Base-by-base conservation (phyloP, 805 yeast genomes). In the Ogataea trehaloabstinens region DNA sequence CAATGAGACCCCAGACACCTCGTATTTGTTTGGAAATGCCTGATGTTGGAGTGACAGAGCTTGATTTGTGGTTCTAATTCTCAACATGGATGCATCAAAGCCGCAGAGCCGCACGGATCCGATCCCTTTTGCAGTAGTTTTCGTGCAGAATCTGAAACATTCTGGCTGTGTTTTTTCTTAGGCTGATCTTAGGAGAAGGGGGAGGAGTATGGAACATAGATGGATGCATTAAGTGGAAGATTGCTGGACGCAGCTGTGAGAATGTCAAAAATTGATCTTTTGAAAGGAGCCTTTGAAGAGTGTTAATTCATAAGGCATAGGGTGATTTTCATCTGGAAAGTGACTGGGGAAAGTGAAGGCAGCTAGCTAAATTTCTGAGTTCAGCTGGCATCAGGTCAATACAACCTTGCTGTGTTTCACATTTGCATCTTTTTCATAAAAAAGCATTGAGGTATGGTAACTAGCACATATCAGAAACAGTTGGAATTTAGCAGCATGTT, bases 21-120 rank as follows among this genome's bases (percentile, higher is more conserved):
- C 25, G 15, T 6, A 22, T 45, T 1, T 40, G 43, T 18, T 28
- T 45, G 6, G 45, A 43, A 1, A 37, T 30, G n/a, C 38, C 32
- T 2, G 63, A 60, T 35, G 35, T 53, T 17, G 57, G 64, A n/a
- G 54, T 60, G 12, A 22, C 36, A 16, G 66, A 60, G 40, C 32
- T 60, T 16, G 66, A 60, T 41, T 22, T 60, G 17, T 58, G 62
- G 61, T 33, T 60, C 18, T 60, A 35, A 40, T 8, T 13, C 30
- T 15, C 15, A 22, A 22, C 25, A 8, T 12, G 8, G 11, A 22
- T 22, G 12, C 25, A 22, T 22, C 25, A 8, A 12, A 22, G 25
- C 25, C 25, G 25, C 25, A 22, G 11, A 22, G n/a, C n/a, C n/a
- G n/a, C n/a, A n/a, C n/a, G n/a, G n/a, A n/a, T n/a, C n/a, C n/a